phyloP scores from a whole-genome alignment of 139 green algal species.

The Asterochloris sp. region DNA sequence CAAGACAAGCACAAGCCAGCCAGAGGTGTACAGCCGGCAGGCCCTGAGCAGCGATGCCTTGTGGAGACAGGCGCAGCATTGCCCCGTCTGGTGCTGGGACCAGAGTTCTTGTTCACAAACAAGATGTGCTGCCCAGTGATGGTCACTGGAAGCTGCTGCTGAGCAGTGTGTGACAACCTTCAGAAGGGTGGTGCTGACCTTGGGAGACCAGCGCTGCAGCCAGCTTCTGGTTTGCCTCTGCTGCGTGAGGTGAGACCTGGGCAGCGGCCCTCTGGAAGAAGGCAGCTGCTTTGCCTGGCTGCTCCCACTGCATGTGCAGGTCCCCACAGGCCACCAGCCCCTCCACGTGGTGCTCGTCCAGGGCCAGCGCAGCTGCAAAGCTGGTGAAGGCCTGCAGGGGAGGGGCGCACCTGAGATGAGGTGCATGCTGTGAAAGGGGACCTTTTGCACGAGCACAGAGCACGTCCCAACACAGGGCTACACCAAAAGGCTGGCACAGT shows the following conservation, averaged over 20 bases:
- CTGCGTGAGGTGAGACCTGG: background rate
- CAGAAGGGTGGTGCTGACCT: slow-evolving; percentile 27
- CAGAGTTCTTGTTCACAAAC: too few species aligned
- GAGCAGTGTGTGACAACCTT: too few species aligned
- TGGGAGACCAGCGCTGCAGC: slow-evolving; percentile 84
- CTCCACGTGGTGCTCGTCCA: slow-evolving; percentile 34
- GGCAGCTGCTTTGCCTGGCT: slow-evolving; percentile 54
- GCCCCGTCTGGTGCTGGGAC: too few species aligned
- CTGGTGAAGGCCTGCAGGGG: slow-evolving; percentile 58
- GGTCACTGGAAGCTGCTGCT: too few species aligned
- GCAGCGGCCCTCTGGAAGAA: slow-evolving; percentile 26
- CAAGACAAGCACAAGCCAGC: background rate
- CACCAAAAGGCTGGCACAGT: too few species aligned
- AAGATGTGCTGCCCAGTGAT: too few species aligned
- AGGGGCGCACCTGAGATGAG: background rate
- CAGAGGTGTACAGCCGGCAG: too few species aligned
- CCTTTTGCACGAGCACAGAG: background rate
- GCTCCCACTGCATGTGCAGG: slow-evolving; percentile 61
- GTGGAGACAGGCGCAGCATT: too few species aligned
- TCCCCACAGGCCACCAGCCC: slow-evolving; percentile 48
- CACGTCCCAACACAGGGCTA: too few species aligned
- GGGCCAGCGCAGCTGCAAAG: slow-evolving; percentile 51
- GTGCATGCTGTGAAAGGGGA: background rate
- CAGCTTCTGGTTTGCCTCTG: slow-evolving; percentile 45
- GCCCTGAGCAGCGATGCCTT: too few species aligned